Base-by-base conservation (phyloP, 202 grass and related monocot species). In the Alloteropsis angusta region DNA sequence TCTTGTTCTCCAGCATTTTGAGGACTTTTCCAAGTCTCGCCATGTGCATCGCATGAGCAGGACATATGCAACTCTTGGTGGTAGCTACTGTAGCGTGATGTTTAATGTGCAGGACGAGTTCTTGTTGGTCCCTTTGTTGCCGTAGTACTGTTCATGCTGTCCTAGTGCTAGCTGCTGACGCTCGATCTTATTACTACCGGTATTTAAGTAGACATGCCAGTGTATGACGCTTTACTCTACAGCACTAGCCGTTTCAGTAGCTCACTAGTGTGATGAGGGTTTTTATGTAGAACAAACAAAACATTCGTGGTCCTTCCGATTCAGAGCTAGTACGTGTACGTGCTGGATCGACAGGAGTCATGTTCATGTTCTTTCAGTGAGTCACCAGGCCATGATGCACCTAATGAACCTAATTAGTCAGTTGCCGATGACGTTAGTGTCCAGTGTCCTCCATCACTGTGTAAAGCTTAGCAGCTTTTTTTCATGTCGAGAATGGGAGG, bases 281-380 rank as follows among this genome's bases (percentile, higher is more conserved):
- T 53, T 75, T 84, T 49, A 83, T 54, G 42, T 53, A 30, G 34
- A 87, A 34, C 47, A 76, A 84, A 50, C 82, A 36, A 50, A 76
- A 21, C 35, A 19, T 25, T 11, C 17, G 14, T 45, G 57, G 77
- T 60, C 77, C 77, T 81, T 17, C 7, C 6, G n/a, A 28, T 80
- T 63, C 46, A 80, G 54, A 48, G 32, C 49, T 16, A 44, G 23
- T n/a, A n/a, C 49, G 37, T 44, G 21, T 56, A 56, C 53, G 55
- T 41, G n/a, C n/a, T n/a, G n/a, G n/a, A n/a, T n/a, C n/a, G n/a
- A n/a, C n/a, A n/a, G n/a, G n/a, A n/a, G n/a, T n/a, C n/a, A n/a
- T n/a, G 52, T 26, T 49, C 65, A 39, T 72, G 56, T 17, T 65
- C 58, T 28, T 71, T 78, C 16, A 34, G 28, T 30, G 3, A 30